Evolutionary conservation across 352 stramenopile genomes (phyloP), one percentile per base, ranked within the genome.

Genomic region (Phytophthora pistaciae): DNA sequence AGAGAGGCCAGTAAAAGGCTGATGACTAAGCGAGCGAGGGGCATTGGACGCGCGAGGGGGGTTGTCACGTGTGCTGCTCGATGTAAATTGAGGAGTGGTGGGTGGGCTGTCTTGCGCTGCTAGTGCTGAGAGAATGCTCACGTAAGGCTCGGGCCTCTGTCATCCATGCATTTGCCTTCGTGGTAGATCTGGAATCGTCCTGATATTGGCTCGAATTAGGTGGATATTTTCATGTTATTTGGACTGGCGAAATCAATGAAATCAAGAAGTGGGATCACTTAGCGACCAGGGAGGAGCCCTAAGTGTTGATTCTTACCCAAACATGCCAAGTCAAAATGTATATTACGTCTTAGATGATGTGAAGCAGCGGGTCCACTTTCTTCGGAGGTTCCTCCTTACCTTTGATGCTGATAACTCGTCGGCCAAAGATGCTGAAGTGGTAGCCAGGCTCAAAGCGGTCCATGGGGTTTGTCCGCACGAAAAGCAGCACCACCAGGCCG

Each of bases 381-480:
- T 70, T 70, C 8, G 5, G n/a, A 29, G 46, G n/a, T 42, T 84
- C 58, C 33, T 79, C 68, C 62, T 80, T 81, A 9, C 72, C 63
- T 67, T 90, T 85, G 68, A 90, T 78, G 69, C 80, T 86, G 55
- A 94, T 74, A 8, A 94, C 42, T 8, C 73, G 71, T 69, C 79
- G 77, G 33, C 84, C 84, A 40, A 77, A 91, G 46, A 94, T 44
- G 33, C 71, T 85, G 84, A 83, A 92, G 67, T 84, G 80, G 73
- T 93, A 95, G 29, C 83, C 84, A 1, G 82, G 69, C 1, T 82
- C 81, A 61, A 95, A 95, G 29, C 87, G 85, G 73, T 93, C 81
- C 40, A 68, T 79, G 29, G 89, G 67, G 38, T 88, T 93, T 42
- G 85, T 88, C 52, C 91, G 84, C 25, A 88, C 64, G 65, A 92